These are phyloP conservation scores for Pseudoneurospora amorphoporcata DNA, from an alignment of 495 filamentous ascomycete genomes.

Conservation along the genomic window DNA sequence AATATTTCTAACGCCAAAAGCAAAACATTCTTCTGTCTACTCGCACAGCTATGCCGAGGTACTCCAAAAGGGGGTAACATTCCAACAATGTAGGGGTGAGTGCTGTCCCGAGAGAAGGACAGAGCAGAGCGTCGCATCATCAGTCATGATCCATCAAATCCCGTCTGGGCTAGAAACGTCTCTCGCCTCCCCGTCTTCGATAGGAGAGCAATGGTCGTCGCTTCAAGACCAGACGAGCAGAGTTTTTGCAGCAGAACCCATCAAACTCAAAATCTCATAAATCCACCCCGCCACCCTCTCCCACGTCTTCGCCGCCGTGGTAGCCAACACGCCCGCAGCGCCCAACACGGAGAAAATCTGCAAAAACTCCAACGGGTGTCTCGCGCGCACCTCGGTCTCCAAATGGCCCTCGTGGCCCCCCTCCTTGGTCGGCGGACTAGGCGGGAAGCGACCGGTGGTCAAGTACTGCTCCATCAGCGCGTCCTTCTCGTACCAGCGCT, in stretches of 20 bases:
- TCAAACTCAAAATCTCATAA: no score
- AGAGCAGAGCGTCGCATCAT: neutral
- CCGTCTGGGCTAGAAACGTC: neutral
- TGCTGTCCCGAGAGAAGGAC: neutral
- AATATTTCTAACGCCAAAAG: neutral
- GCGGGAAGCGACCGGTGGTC: slow-evolving; percentile 58
- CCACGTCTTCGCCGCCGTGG: slow-evolving; percentile 20
- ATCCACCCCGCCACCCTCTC: slow-evolving; percentile 3
- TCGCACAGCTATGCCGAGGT: neutral
- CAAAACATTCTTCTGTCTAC: neutral
- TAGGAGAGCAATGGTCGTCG: neutral
- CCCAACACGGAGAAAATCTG: slow-evolving; percentile 39
- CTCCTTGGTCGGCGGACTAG: slow-evolving; percentile 22
- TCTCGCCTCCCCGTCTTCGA: neutral
- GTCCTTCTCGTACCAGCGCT: slow-evolving; percentile 76
- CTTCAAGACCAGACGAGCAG: neutral
- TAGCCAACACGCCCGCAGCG: slow-evolving; percentile 24
- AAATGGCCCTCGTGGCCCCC: slow-evolving; percentile 27
- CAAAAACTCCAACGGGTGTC: slow-evolving; percentile 38
- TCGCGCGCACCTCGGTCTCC: slow-evolving; percentile 39
- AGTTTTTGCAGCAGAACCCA: neutral
- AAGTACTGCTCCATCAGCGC: slow-evolving; percentile 60
- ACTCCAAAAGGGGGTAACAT: neutral
- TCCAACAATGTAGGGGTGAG: neutral
- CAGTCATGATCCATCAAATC: neutral